These are phyloP conservation scores for Hansenula lynferdii DNA, from an alignment of 1,139 yeast genomes.

Conservation along the genomic window DNA sequence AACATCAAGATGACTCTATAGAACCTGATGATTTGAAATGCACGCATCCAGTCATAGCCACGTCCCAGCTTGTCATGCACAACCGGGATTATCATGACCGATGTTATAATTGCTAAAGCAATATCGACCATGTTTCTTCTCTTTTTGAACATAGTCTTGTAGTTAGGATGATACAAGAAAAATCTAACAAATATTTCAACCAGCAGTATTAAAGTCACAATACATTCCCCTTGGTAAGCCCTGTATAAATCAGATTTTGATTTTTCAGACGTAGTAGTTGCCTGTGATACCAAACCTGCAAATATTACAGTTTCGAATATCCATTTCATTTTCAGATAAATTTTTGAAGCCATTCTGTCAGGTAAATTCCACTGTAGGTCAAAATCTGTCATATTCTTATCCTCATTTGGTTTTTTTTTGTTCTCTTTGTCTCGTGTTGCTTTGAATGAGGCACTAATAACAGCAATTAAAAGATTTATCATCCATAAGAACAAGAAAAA, in stretches of 20 bases:
- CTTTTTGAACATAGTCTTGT: conserved; percentile 54
- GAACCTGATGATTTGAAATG: conserved; percentile 69
- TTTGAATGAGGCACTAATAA: conserved; percentile 75
- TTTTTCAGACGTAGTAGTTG: conserved; percentile 36
- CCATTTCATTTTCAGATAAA: conserved; percentile 34
- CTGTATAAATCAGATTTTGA: conserved; percentile 25
- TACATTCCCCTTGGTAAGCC: conserved; percentile 45
- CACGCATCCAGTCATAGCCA: conserved; percentile 73
- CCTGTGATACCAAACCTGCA: conserved; percentile 46
- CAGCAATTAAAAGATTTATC: conserved; percentile 80
- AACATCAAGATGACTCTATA: conserved; percentile 66
- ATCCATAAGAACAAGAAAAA: conserved; percentile 83
- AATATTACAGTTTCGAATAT: conserved; percentile 47
- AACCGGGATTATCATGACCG: conserved; percentile 50
- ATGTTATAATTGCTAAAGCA: conserved; percentile 53
- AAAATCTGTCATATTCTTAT: conserved; percentile 13
- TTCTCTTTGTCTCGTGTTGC: conserved; percentile 38
- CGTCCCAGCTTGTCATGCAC: conserved; percentile 45
- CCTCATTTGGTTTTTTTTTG: conserved; percentile 23
- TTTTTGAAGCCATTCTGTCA: conserved; percentile 5
- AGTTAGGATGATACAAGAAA: conserved; percentile 49
- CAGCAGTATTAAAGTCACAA: conserved; percentile 45
- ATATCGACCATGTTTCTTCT: conserved; percentile 58
- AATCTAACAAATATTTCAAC: conserved; percentile 62
- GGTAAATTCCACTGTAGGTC: conserved; percentile 17